Evolutionary conservation across 2,329 filamentous ascomycete species (phyloP), one percentile per base, ranked within the genome.

Genomic region (Clonostachys byssicola): DNA sequence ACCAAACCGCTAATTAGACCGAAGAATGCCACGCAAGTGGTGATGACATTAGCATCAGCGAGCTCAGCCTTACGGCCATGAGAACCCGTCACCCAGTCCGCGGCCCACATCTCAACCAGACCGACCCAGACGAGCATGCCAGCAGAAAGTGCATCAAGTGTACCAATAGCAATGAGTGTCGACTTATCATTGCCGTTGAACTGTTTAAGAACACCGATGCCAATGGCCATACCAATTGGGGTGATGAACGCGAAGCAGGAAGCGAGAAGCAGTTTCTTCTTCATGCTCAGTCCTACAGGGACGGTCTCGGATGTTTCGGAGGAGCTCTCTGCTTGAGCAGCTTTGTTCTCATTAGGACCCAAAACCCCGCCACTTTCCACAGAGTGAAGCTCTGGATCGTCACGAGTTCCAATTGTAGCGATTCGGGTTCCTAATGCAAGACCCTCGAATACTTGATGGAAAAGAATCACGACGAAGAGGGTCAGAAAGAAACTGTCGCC

Each of bases 91-190:
- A 81, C 77, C 88, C 88, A 92, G 59, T 92, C 88, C 39, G 78
- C 71, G 3, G 85, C 85, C 80, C 84, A 85, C 86, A 92, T 90
- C 67, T 91, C 87, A 0, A 91, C 86, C 2, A 91, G 66, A 3
- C 86, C 85, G 3, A 91, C 86, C 86, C 88, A 92, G n/a, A 87
- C 69, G 34, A 92, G 71, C 41, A 92, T 88, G 30, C 88, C 88
- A 0, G 88, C 86, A 1, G 82, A 88, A 10, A 91, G 59, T 6
- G 87, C 85, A 61, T 92, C 83, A 2, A 92, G 71, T 0, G 86
- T 89, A 1, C 86, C 88, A 35, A 91, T 81, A 3, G 86, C 83
- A 40, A 91, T 65, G 39, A 90, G 72, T 0, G 87, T 91, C 2
- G 74, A 72, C 4, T 73, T 77, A 54, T 88, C 78, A 55, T 88